Conservation (phyloP, 352 stramenopile species). For the Phytophthora pisi region DNA sequence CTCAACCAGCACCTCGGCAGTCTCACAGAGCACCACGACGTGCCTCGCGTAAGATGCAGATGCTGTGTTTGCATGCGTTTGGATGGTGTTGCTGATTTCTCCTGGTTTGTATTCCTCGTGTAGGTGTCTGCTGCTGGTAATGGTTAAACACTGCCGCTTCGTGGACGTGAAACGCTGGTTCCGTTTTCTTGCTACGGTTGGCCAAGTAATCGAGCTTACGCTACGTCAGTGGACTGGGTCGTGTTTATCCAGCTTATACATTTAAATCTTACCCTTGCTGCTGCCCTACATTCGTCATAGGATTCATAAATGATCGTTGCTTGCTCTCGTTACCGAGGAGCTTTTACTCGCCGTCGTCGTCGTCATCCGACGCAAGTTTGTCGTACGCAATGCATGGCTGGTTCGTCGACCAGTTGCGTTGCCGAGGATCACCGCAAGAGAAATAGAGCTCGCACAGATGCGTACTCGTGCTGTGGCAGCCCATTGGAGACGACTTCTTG, state of each 20-base stretch:
- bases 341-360: slow-evolving; percentile 36
- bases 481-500: slow-evolving; percentile 67
- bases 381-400: slow-evolving; percentile 63
- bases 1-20: slow-evolving; percentile 96
- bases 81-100: neutral
- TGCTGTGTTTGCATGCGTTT: neutral
- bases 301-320: slow-evolving; percentile 11
- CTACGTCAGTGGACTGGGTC: slow-evolving; percentile 15
- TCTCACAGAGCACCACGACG: slow-evolving; percentile 98
- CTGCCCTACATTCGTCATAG: slow-evolving; percentile 9
- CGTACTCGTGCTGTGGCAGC: slow-evolving; percentile 73
- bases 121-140: slow-evolving; percentile 91
- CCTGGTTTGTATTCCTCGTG: neutral
- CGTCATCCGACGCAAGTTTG: slow-evolving; percentile 32
- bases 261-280: slow-evolving; percentile 22
- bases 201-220: neutral
- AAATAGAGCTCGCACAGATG: slow-evolving; percentile 83
- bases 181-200: neutral
- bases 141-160: slow-evolving; percentile 53
- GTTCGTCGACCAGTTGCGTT: slow-evolving; percentile 69
- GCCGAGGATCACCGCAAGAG: slow-evolving; percentile 63
- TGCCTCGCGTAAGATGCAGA: slow-evolving; percentile 88
- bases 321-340: neutral
- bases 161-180: neutral
- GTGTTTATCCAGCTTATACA: slow-evolving; percentile 28